phyloP scores from a whole-genome alignment of 78 protist genomes.

The Polysphondylium violaceum region DNA sequence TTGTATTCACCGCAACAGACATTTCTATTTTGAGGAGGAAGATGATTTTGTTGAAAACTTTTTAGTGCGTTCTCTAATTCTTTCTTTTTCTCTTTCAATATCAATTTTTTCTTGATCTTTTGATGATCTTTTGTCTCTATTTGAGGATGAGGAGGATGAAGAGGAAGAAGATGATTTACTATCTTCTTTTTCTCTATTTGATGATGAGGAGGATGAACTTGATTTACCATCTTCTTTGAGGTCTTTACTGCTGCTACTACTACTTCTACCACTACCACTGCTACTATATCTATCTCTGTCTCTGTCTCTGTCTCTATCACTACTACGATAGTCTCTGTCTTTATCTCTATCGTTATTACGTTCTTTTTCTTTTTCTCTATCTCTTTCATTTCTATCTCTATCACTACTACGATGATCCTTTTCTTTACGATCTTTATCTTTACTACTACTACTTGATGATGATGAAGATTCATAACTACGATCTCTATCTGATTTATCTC shows the following conservation, averaged over 20 bases:
- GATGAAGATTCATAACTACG: conserved; percentile 7
- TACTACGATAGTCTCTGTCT: conserved; percentile 21
- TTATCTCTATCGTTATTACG: conserved; percentile 19
- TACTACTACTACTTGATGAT: conserved; percentile 10
- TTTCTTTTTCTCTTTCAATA: conserved; percentile 44
- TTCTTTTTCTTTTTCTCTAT: conserved; percentile 17
- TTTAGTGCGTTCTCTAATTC: conserved; percentile 27
- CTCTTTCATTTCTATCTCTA: conserved; percentile 23
- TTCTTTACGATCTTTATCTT: background rate
- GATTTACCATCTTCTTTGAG: background rate
- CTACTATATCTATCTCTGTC: conserved; percentile 4
- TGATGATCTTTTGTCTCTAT: background rate
- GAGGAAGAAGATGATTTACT: background rate
- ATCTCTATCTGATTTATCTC: conserved; percentile 18
- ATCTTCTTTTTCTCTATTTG: conserved; percentile 4
- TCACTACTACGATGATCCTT: background rate
- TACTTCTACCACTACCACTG: background rate
- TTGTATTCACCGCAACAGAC: background rate
- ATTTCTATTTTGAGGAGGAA: background rate
- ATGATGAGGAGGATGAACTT: background rate
- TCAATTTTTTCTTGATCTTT: conserved; percentile 14
- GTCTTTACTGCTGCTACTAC: background rate
- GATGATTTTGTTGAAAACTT: conserved; percentile 12
- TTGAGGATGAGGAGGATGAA: conserved; percentile 1
- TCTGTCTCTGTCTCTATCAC: conserved; percentile 19